Evolutionary conservation across 2,329 filamentous ascomycete genomes (phyloP), one percentile per base, ranked within the genome.

Genomic region (Chalaropsis thielavioides): DNA sequence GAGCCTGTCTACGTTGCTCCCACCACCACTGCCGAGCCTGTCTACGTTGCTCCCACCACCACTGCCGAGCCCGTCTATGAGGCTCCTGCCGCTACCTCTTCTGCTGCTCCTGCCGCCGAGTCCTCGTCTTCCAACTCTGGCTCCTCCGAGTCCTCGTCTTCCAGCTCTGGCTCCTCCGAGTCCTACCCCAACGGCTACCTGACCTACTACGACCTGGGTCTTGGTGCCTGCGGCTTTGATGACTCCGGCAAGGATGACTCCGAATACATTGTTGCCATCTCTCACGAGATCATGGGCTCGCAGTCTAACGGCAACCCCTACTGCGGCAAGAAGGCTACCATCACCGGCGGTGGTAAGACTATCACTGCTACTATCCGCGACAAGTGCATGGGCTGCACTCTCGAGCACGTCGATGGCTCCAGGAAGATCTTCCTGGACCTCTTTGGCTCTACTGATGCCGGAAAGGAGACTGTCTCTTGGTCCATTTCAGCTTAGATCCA

Each of bases 161-260:
- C 44, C 27, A 58, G 10, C 49, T 46, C 63, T 68, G 64, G 69
- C 70, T 56, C 69, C 64, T 70, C 71, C 62, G 66, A 69, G 69
- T 38, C 78, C 74, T 74, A 75, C 76, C 71, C 72, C 0, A 27
- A 44, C n/a, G 89, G 89, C 68, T 82, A 91, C 61, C 79, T 90
- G 69, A 94, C 90, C 67, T 92, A 83, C 79, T 95, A 89, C 76
- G 76, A 79, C 49, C 77, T 87, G 60, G 89, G 86, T 51, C 72
- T 87, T 8, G 86, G 87, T 67, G 75, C 86, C 24, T 94, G 90
- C 72, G 89, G 88, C 64, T 74, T 73, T 44, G 81, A 83, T 69
- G 85, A 85, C 75, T 72, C 77, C 59, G 83, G 84, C 71, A 72
- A 74, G 68, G 83, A 86, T 71, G 64, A 72, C 27, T 73, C 71